Percentiles rank a stretch among this genome's conserved stretches.
Evolutionary conservation across 805 yeast genomes (phyloP).

Genomic region (Candida sithepensis): DNA sequence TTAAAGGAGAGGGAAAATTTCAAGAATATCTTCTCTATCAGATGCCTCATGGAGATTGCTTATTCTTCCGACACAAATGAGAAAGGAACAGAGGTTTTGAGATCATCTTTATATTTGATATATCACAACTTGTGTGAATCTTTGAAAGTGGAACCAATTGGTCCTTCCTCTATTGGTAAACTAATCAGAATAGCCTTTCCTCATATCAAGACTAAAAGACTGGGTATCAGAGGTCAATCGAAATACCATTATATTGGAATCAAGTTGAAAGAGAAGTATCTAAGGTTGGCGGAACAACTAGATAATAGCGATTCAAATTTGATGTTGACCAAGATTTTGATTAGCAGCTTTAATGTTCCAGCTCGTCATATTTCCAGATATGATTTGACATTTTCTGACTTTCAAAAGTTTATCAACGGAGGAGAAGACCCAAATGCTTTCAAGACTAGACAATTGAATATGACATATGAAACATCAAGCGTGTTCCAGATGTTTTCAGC

Average conservation of each 20-base stretch:
- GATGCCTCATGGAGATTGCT: conserved; percentile 25
- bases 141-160: conserved; percentile 43
- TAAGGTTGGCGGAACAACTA: conserved; percentile 9
- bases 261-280: conserved; percentile 18
- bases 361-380: conserved; percentile 1
- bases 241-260: conserved; percentile 82
- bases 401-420: conserved; percentile 1
- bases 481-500: conserved; percentile 2
- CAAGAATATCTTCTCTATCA: conserved; percentile 20
- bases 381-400: conserved; percentile 9
- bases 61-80: conserved; percentile 10
- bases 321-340: conserved; percentile 10
- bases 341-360: conserved; percentile 8
- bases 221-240: conserved; percentile 77
- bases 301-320: conserved; percentile 13
- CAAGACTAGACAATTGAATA: background rate
- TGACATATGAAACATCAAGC: conserved; percentile 5
- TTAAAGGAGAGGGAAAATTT: conserved; percentile 19
- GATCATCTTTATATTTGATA: conserved; percentile 21
- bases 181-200: conserved; percentile 65
- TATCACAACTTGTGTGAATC: conserved; percentile 22
- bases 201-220: conserved; percentile 61
- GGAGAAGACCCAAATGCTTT: background rate
- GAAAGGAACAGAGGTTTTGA: conserved; percentile 12
- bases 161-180: conserved; percentile 75